Evolutionary conservation across 2,329 filamentous ascomycete species (phyloP).

Genomic region (Knufia petricola): DNA sequence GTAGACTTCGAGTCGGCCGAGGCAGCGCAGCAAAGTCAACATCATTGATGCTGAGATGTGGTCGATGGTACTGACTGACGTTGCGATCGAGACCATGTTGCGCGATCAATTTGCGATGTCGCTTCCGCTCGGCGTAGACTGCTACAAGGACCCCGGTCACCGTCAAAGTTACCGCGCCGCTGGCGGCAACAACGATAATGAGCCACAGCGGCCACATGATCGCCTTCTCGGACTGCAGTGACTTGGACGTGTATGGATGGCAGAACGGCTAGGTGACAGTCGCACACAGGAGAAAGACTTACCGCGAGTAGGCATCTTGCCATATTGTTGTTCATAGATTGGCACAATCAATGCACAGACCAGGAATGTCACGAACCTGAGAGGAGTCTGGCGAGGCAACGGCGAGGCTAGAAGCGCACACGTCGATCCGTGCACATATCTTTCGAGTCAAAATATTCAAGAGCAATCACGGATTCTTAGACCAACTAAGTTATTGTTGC

Average conservation of each 20-base stretch:
- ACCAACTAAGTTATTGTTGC: too few relatives aligned
- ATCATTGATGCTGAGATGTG: conserved; percentile 17
- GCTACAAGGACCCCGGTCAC: conserved; percentile 15
- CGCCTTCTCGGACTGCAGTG: neutral
- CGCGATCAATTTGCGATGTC: conserved; percentile 12
- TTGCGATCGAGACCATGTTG: conserved; percentile 12
- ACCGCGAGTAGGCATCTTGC: neutral
- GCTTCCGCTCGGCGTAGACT: conserved; percentile 14
- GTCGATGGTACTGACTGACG: conserved; percentile 16
- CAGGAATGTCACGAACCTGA: neutral
- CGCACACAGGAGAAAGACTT: neutral
- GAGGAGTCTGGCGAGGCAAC: neutral
- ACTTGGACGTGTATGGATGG: too few relatives aligned
- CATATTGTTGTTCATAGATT: neutral
- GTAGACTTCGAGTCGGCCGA: conserved; percentile 11
- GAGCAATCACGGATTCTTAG: too few relatives aligned
- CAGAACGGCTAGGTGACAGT: neutral
- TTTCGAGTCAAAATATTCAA: too few relatives aligned
- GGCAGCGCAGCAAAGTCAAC: conserved; percentile 17
- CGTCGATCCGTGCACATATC: too few relatives aligned
- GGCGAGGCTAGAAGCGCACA: neutral
- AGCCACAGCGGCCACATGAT: conserved; percentile 17
- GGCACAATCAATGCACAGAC: neutral
- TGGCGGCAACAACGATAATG: conserved; percentile 16
- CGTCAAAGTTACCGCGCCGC: conserved; percentile 10